phyloP scores from a whole-genome alignment of 768 basidiomycete genomes.

The Tulasnella sp. region DNA sequence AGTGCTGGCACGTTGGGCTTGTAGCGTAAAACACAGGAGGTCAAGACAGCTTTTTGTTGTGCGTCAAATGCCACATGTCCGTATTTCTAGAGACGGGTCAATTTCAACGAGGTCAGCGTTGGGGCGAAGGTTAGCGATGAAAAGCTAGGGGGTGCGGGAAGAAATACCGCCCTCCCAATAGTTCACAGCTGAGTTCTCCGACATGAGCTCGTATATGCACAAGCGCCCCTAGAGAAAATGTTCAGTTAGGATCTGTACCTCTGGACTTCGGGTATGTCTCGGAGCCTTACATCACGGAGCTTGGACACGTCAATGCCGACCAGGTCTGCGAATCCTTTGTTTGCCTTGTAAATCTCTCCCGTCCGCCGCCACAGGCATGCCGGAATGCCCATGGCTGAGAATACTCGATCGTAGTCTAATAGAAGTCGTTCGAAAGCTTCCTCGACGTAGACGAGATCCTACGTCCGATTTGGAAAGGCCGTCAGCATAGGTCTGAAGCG shows the following conservation, averaged over 20 bases:
- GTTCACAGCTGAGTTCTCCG: constrained; percentile 92
- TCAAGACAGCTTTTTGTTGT: constrained; percentile 82
- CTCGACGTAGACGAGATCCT: constrained; percentile 96
- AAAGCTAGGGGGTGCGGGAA: background rate
- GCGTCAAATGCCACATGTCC: constrained; percentile 66
- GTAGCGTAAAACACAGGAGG: constrained; percentile 81
- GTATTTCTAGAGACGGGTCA: constrained; percentile 63
- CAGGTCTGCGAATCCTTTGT: constrained; percentile 90
- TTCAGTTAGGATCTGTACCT: constrained; percentile 24
- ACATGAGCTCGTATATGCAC: constrained; percentile 98
- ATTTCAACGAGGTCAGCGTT: background rate
- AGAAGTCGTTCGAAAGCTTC: constrained; percentile 95
- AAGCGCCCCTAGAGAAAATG: constrained; percentile 61
- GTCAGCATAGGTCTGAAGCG: background rate
- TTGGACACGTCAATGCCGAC: constrained; percentile 82
- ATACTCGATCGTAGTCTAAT: constrained; percentile 91
- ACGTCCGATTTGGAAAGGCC: constrained; percentile 22
- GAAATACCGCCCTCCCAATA: constrained; percentile 80
- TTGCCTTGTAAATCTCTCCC: constrained; percentile 98
- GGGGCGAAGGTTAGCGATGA: background rate
- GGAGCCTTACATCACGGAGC: constrained; percentile 69
- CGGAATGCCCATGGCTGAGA: constrained; percentile 93
- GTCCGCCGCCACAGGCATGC: constrained; percentile 96
- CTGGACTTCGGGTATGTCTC: background rate
- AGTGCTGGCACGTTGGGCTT: constrained; percentile 58